These are phyloP conservation scores for Bruguiera sexangula DNA, from an alignment of 345 rosid species.

Conservation along the genomic window DNA sequence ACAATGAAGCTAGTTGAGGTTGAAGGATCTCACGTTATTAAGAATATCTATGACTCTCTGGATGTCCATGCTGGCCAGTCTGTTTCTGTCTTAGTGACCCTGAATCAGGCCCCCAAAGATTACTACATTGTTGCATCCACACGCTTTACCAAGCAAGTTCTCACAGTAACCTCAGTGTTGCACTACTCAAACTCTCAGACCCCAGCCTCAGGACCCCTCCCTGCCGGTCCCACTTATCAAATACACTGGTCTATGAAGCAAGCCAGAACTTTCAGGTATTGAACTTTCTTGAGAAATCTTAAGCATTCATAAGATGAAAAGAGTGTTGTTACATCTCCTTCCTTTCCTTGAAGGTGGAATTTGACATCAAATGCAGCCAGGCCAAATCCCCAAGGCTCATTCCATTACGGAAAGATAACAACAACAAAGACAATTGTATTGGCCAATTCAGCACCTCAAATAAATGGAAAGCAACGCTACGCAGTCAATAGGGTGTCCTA, in stretches of 20 bases:
- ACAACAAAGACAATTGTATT: constrained; percentile 50
- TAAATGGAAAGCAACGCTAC: constrained; percentile 75
- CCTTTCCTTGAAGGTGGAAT: constrained; percentile 56
- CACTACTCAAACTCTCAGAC: constrained; percentile 61
- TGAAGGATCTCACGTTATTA: constrained; percentile 81
- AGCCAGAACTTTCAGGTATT: constrained; percentile 75
- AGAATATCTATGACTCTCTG: constrained; percentile 67
- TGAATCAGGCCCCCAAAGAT: constrained; percentile 70
- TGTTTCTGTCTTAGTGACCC: constrained; percentile 60
- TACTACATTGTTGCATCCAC: constrained; percentile 78
- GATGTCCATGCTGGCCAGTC: constrained; percentile 93
- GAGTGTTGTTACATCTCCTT: not conserved
- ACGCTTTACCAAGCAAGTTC: constrained; percentile 42
- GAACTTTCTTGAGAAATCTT: not conserved
- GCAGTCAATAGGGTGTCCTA: constrained; percentile 73
- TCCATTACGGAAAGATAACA: constrained; percentile 66
- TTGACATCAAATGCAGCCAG: constrained; percentile 92
- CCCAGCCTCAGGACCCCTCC: constrained; percentile 64
- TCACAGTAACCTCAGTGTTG: constrained; percentile 51
- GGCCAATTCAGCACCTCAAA: constrained; percentile 73
- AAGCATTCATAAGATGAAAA: not conserved
- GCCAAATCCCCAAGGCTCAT: constrained; percentile 96
- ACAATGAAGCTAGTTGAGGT: constrained; percentile 77
- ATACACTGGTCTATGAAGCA: constrained; percentile 78
- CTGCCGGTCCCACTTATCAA: constrained; percentile 48